Evolutionary conservation across 768 basidiomycete species (phyloP).

Genomic region (Pleurotus sapidus): DNA sequence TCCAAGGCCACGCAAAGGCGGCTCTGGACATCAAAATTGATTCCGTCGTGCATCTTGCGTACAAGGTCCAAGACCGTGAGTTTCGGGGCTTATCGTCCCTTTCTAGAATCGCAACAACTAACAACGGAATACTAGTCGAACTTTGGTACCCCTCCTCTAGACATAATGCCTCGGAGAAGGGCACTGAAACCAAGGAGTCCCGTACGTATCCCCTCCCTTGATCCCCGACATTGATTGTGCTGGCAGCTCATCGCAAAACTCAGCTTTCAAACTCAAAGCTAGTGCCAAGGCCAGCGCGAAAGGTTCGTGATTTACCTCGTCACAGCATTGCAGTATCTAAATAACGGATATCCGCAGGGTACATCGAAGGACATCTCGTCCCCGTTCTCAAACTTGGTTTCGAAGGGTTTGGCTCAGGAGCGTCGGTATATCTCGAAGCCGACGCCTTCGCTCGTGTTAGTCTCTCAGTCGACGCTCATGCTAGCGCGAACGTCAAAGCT

Average conservation of each 20-base stretch:
- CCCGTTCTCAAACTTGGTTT: background rate
- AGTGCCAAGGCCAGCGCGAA: background rate
- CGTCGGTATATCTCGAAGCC: background rate
- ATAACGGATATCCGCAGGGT: background rate
- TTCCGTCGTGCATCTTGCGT: constrained; percentile 26
- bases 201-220: background rate
- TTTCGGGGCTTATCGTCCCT: no score
- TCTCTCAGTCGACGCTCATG: background rate
- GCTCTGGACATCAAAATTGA: constrained; percentile 29
- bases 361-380: background rate
- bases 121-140: background rate
- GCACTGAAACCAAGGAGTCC: background rate
- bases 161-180: background rate
- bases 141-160: background rate
- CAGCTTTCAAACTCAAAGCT: background rate
- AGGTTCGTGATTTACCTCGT: background rate
- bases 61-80: constrained; percentile 13
- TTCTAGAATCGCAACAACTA: no score
- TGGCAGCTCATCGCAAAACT: background rate
- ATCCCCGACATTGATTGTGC: background rate
- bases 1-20: constrained; percentile 23
- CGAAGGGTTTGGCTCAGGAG: background rate
- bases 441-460: background rate
- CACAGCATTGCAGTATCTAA: background rate
- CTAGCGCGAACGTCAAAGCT: background rate